A percentile compares a stretch with the other conserved stretches of the same genome.
These are phyloP conservation scores for Botrytis pseudocinerea DNA, from an alignment of 2,329 filamentous ascomycete genomes.

Conservation along the genomic window DNA sequence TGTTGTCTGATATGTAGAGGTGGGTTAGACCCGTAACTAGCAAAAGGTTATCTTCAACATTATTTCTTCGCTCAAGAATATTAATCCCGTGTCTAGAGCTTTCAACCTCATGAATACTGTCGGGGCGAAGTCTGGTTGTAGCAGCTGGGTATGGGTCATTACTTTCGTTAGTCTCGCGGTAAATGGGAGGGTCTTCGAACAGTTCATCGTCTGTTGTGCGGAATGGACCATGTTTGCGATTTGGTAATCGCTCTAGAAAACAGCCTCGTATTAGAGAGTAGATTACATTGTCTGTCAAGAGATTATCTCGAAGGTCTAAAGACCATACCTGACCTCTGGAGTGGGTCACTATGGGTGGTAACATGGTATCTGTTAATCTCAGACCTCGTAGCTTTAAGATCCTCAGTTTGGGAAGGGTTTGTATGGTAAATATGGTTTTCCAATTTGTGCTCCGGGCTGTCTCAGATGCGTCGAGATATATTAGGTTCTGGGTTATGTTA, in stretches of 20 bases:
- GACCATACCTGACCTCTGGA: slow-evolving; percentile 54
- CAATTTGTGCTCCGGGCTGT: slow-evolving; percentile 20
- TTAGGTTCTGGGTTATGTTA: slow-evolving; percentile 21
- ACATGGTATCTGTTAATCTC: slow-evolving; percentile 48
- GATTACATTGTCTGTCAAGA: slow-evolving; percentile 50
- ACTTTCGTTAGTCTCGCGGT: neutral
- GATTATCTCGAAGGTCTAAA: slow-evolving; percentile 55
- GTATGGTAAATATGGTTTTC: slow-evolving; percentile 42
- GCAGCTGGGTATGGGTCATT: neutral
- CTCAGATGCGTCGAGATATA: slow-evolving; percentile 32
- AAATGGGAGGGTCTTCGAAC: slow-evolving; percentile 38
- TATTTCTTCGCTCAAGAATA: slow-evolving; percentile 40
- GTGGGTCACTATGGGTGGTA: slow-evolving; percentile 41
- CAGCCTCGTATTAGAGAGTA: slow-evolving; percentile 38
- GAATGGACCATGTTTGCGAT: neutral
- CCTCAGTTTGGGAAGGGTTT: slow-evolving; percentile 43
- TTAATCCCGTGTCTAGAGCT: neutral
- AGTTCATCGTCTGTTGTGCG: slow-evolving; percentile 41
- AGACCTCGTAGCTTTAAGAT: slow-evolving; percentile 53
- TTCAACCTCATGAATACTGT: neutral
- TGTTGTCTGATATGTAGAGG: slow-evolving; percentile 53
- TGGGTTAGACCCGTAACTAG: slow-evolving; percentile 51
- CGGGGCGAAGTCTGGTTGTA: neutral
- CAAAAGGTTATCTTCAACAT: slow-evolving; percentile 46
- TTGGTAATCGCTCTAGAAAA: slow-evolving; percentile 2